A percentile compares a stretch with the other conserved stretches of the same genome.
These are phyloP conservation scores for Leccinum pachyderme DNA, from an alignment of 1,284 basidiomycete genomes.

Conservation along the genomic window DNA sequence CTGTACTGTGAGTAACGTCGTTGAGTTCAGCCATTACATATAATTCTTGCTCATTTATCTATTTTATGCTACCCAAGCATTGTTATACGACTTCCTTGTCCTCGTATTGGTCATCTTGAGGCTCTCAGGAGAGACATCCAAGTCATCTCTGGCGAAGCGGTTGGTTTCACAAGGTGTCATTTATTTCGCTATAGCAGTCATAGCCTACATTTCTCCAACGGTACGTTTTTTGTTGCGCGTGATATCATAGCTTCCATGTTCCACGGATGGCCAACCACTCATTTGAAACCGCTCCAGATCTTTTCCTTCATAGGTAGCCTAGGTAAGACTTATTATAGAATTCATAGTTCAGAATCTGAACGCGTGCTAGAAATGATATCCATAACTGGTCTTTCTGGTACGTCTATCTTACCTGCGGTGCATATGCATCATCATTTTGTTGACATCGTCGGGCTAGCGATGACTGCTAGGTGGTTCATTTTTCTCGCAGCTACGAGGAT, in stretches of 20 bases:
- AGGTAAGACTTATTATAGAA: background rate
- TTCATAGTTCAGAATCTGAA: background rate
- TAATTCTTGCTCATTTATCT: background rate
- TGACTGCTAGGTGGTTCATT: conserved; percentile 9
- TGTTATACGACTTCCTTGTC: conserved; percentile 19
- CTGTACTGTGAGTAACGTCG: conserved; percentile 16
- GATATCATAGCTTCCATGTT: background rate
- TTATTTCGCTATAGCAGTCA: conserved; percentile 17
- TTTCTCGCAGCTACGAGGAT: background rate
- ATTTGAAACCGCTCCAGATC: conserved; percentile 1
- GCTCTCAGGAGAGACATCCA: conserved; percentile 10
- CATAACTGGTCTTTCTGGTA: conserved; percentile 7
- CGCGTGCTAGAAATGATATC: conserved; percentile 1
- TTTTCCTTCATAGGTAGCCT: conserved; percentile 6
- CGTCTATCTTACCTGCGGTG: background rate
- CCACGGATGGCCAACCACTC: background rate
- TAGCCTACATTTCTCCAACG: conserved; percentile 14
- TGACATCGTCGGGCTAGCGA: conserved; percentile 5
- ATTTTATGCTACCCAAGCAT: conserved; percentile 4
- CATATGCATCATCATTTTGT: background rate
- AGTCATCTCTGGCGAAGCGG: conserved; percentile 16
- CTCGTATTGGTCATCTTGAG: conserved; percentile 16
- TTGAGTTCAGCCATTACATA: no score
- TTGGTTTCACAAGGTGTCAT: conserved; percentile 17
- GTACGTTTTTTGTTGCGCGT: conserved; percentile 3